These are phyloP conservation scores for Leccinum fallax DNA, from an alignment of 1,284 basidiomycete species.

Conservation along the genomic window DNA sequence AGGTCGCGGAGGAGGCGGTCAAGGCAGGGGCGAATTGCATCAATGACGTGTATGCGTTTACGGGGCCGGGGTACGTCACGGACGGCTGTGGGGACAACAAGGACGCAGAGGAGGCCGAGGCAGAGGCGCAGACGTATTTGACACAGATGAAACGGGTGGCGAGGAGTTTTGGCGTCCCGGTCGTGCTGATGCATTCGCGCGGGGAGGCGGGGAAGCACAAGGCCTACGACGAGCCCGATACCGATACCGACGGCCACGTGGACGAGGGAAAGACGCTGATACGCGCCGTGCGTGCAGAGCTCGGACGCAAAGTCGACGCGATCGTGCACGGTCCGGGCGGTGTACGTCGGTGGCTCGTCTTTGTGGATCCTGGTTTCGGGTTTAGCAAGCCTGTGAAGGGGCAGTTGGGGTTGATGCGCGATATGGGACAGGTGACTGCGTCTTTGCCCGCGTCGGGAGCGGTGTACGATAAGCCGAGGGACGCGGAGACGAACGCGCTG, in stretches of 20 bases:
- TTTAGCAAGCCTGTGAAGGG: conserved; percentile 88
- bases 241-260: background rate
- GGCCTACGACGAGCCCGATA: too few species aligned
- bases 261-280: conserved; percentile 42
- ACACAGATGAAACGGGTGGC: background rate
- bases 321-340: conserved; percentile 76
- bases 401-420: conserved; percentile 72
- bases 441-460: background rate
- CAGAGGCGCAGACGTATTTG: background rate
- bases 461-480: conserved; percentile 21
- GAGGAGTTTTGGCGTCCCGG: conserved; percentile 50
- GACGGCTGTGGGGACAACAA: conserved; percentile 8
- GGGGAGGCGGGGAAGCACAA: too few species aligned
- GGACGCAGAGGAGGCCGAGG: conserved; percentile 18
- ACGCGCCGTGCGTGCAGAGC: conserved; percentile 72
- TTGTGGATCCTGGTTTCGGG: conserved; percentile 93
- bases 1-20: conserved; percentile 80
- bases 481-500: conserved; percentile 58
- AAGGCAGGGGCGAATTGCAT: conserved; percentile 89
- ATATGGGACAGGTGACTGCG: conserved; percentile 52
- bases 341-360: conserved; percentile 86
- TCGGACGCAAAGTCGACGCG: conserved; percentile 66
- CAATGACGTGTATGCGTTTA: conserved; percentile 91
- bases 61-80: conserved; percentile 60
- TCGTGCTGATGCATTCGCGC: conserved; percentile 94